phyloP scores from a whole-genome alignment of 2,329 filamentous ascomycete species.

The Zelopaecilomyces penicillatus region DNA sequence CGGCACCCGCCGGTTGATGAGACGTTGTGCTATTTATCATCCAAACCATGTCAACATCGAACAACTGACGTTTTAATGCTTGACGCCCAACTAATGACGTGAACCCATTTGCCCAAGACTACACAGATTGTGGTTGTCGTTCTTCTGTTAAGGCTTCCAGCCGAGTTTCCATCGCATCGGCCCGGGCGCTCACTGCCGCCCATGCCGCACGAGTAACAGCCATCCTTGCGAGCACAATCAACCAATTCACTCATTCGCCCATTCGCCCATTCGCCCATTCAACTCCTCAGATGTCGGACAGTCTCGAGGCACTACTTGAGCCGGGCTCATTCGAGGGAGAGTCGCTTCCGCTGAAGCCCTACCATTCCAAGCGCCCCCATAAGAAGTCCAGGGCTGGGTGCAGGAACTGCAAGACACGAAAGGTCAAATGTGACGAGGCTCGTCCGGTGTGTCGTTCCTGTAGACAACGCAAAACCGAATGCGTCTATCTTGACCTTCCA shows the following conservation, averaged over 20 bases:
- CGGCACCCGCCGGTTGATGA: no score
- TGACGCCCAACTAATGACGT: no score
- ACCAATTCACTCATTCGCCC: background rate
- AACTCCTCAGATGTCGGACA: constrained; percentile 12
- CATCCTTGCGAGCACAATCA: background rate
- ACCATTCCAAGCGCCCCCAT: constrained; percentile 42
- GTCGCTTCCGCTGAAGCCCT: constrained; percentile 14
- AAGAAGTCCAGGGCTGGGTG: constrained; percentile 47
- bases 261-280: background rate
- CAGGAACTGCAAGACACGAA: constrained; percentile 45
- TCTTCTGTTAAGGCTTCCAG: no score
- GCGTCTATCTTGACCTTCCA: constrained; percentile 31
- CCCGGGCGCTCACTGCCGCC: background rate
- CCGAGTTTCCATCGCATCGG: no score
- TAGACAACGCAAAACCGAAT: constrained; percentile 37
- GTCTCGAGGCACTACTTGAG: constrained; percentile 10
- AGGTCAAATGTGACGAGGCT: constrained; percentile 47
- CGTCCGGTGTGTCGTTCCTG: constrained; percentile 43
- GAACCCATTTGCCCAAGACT: no score
- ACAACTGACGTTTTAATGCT: no score
- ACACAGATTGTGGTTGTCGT: no score
- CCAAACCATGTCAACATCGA: no score
- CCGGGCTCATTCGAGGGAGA: background rate
- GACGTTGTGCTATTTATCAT: no score
- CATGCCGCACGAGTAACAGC: background rate